phyloP scores from a whole-genome alignment of 129 eudicot genomes.

The Gnaphalium uliginosum region DNA sequence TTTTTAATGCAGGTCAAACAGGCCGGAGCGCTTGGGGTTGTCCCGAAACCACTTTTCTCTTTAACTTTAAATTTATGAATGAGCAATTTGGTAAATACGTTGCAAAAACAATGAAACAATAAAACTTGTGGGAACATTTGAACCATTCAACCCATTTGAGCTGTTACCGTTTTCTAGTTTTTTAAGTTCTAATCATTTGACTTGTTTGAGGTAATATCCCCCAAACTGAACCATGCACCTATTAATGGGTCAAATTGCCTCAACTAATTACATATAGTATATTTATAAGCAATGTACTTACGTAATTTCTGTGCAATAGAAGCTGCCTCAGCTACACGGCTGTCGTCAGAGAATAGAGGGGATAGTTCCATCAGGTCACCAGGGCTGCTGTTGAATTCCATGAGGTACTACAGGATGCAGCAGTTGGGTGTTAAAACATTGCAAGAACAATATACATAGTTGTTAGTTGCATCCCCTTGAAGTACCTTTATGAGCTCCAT shows the following conservation, averaged over 20 bases:
- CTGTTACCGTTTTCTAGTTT: not conserved
- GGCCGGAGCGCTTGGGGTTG: not conserved
- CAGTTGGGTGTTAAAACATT: constrained; percentile 16
- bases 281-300: constrained; percentile 40
- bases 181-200: constrained; percentile 1
- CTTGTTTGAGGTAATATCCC: constrained; percentile 2
- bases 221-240: not conserved
- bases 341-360: constrained; percentile 93
- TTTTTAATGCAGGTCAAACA: not conserved
- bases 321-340: constrained; percentile 99
- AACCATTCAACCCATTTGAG: constrained; percentile 8
- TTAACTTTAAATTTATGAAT: not conserved
- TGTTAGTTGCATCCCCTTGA: constrained; percentile 5
- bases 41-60: not conserved
- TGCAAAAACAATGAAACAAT: not conserved
- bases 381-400: constrained; percentile 98
- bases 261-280: not conserved
- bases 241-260: not conserved
- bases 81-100: not conserved
- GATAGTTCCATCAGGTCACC: constrained; percentile 99
- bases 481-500: constrained; percentile 97
- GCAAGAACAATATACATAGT: not conserved
- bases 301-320: constrained; percentile 96
- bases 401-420: constrained; percentile 68
- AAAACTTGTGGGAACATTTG: not conserved